phyloP scores from a whole-genome alignment of 2,329 filamentous ascomycete genomes.

The Diplodia intermedia region DNA sequence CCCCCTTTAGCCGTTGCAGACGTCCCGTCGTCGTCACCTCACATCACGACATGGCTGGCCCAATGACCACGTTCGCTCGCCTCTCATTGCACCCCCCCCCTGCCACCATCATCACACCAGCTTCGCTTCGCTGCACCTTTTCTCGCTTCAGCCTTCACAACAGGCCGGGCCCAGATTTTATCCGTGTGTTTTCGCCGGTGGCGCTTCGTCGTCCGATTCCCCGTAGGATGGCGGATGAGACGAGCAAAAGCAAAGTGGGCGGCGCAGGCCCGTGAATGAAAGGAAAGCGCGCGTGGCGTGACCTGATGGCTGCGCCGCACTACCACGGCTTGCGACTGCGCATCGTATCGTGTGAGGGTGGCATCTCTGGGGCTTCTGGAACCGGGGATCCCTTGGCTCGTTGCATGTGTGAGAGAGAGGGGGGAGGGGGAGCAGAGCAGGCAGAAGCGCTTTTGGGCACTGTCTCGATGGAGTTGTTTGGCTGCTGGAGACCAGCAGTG shows the following conservation, averaged over 20 bases:
- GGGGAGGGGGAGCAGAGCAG: not conserved
- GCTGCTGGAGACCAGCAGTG: not conserved
- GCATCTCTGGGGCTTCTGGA: not conserved
- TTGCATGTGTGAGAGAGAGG: not conserved
- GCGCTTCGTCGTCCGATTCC: too few species aligned
- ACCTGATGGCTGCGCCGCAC: not conserved
- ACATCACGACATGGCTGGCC: slow-evolving; percentile 14
- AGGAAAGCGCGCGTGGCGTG: not conserved
- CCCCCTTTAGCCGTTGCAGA: not conserved
- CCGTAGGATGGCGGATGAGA: too few species aligned
- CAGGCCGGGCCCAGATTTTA: not conserved
- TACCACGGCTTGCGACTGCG: not conserved
- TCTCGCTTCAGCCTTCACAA: not conserved
- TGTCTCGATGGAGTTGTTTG: not conserved
- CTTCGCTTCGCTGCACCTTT: not conserved
- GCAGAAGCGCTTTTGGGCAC: not conserved
- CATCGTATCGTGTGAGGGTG: not conserved
- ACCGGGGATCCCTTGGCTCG: not conserved
- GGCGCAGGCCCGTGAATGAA: not conserved
- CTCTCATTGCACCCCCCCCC: too few species aligned
- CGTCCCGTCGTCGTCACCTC: slow-evolving; percentile 3
- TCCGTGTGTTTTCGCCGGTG: too few species aligned
- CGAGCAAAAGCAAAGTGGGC: not conserved
- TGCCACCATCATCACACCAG: not conserved
- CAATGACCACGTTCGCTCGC: not conserved